Conservation (phyloP, 345 rosid species). For the Diplotaxis tenuifolia region DNA sequence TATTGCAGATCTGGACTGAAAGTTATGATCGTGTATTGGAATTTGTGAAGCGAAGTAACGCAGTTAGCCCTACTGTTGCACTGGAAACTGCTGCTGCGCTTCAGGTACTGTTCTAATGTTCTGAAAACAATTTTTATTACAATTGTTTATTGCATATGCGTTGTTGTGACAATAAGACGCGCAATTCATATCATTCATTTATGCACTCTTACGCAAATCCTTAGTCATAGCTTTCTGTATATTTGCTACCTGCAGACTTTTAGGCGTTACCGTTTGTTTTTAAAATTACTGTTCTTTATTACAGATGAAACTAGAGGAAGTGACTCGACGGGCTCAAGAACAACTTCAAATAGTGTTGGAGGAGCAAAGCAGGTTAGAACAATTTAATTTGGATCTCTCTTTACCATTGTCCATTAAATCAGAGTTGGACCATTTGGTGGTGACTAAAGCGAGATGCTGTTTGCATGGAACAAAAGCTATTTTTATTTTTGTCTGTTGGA, state of each 20-base stretch:
- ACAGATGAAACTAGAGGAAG: conserved; percentile 91
- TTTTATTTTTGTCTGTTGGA: conserved; percentile 9
- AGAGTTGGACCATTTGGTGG: conserved; percentile 18
- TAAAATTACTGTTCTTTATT: conserved; percentile 13
- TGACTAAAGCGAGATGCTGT: conserved; percentile 12
- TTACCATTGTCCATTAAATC: not conserved
- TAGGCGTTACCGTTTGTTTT: not conserved
- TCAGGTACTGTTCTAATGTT: conserved; percentile 66
- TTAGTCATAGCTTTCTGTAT: conserved; percentile 7
- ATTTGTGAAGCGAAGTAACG: conserved; percentile 91
- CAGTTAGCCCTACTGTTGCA: conserved; percentile 91
- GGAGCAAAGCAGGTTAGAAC: conserved; percentile 83
- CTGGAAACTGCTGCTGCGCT: conserved; percentile 93
- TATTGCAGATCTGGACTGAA: conserved; percentile 75
- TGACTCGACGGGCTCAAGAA: conserved; percentile 96
- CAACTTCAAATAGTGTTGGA: conserved; percentile 91
- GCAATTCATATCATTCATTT: not conserved
- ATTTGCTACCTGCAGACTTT: conserved; percentile 5
- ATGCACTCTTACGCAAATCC: conserved; percentile 1
- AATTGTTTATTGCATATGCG: not conserved
- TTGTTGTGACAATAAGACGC: conserved; percentile 7
- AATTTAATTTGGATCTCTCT: conserved; percentile 6
- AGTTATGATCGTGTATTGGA: conserved; percentile 87
- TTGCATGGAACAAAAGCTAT: conserved; percentile 21
- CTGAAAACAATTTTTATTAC: conserved; percentile 5